Conservation (phyloP, 2,329 filamentous ascomycete genomes). For the Fusarium chaquense region DNA sequence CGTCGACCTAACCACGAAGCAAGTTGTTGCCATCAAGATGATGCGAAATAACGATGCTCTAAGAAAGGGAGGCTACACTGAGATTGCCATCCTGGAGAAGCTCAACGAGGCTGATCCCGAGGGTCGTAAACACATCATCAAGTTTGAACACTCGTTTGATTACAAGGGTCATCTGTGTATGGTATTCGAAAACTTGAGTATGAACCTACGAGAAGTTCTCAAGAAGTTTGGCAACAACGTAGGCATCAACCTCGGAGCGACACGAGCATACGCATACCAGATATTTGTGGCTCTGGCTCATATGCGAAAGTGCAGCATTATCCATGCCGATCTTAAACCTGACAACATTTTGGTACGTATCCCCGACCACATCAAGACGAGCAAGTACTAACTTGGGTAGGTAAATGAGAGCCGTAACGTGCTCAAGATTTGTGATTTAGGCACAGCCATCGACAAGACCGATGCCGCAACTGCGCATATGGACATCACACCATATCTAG, state of each 20-base stretch:
- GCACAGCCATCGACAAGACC: constrained; percentile 91
- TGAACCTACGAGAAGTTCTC: constrained; percentile 92
- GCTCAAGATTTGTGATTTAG: constrained; percentile 95
- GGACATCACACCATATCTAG: constrained; percentile 92
- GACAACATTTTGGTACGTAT: constrained; percentile 87
- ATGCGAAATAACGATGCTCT: constrained; percentile 96
- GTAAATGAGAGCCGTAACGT: constrained; percentile 84
- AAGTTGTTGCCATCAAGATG: constrained; percentile 94
- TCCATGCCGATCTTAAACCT: constrained; percentile 96
- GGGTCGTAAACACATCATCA: constrained; percentile 91
- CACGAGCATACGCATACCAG: constrained; percentile 90
- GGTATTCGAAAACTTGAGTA: constrained; percentile 93
- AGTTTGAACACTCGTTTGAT: constrained; percentile 87
- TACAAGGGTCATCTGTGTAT: constrained; percentile 96
- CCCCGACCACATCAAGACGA: neutral
- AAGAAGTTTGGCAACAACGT: constrained; percentile 97
- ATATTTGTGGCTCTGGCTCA: constrained; percentile 91
- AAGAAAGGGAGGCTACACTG: constrained; percentile 90
- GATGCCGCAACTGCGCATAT: constrained; percentile 79
- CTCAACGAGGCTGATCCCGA: constrained; percentile 87
- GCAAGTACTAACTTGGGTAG: constrained; percentile 51
- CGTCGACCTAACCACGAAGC: constrained; percentile 78
- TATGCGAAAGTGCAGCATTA: constrained; percentile 90
- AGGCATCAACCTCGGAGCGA: constrained; percentile 89
- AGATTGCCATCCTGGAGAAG: constrained; percentile 92